Evolutionary conservation across 2,329 filamentous ascomycete species (phyloP).

Genomic region (Sclerotinia nivalis): DNA sequence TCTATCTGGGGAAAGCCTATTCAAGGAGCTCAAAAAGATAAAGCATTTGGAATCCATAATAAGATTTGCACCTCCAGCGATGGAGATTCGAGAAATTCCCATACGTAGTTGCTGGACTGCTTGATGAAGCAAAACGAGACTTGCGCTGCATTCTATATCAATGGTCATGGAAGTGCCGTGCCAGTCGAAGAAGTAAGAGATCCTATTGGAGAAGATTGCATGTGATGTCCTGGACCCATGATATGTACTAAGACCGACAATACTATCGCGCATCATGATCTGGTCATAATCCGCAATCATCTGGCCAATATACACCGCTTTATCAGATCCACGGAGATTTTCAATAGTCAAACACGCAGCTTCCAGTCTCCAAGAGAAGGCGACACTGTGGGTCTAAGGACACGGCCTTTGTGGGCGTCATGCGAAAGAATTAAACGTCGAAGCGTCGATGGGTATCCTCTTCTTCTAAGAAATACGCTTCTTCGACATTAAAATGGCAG

Average conservation of each 20-base stretch:
- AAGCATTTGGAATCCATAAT: constrained; percentile 25
- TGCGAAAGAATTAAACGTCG: too few relatives aligned
- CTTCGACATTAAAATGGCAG: too few relatives aligned
- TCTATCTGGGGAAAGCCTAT: constrained; percentile 25
- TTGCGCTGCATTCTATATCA: constrained; percentile 59
- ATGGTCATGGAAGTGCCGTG: constrained; percentile 52
- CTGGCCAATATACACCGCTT: constrained; percentile 49
- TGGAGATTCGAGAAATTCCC: constrained; percentile 46
- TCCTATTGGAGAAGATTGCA: constrained; percentile 52
- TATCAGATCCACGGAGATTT: neutral
- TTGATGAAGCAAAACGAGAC: constrained; percentile 54
- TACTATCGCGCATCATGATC: neutral
- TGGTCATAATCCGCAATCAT: constrained; percentile 38
- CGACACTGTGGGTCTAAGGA: too few relatives aligned
- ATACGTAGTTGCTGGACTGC: constrained; percentile 51
- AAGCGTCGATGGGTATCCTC: neutral
- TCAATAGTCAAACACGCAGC: too few relatives aligned
- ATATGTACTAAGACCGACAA: constrained; percentile 4
- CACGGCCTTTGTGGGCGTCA: too few relatives aligned
- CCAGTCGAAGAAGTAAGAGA: constrained; percentile 56
- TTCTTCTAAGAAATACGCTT: too few relatives aligned
- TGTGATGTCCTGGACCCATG: constrained; percentile 35
- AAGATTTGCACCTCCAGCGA: constrained; percentile 37
- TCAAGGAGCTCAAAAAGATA: constrained; percentile 17
- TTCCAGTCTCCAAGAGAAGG: too few relatives aligned